phyloP scores from a whole-genome alignment of 768 basidiomycete species.

The Trametes elegans region DNA sequence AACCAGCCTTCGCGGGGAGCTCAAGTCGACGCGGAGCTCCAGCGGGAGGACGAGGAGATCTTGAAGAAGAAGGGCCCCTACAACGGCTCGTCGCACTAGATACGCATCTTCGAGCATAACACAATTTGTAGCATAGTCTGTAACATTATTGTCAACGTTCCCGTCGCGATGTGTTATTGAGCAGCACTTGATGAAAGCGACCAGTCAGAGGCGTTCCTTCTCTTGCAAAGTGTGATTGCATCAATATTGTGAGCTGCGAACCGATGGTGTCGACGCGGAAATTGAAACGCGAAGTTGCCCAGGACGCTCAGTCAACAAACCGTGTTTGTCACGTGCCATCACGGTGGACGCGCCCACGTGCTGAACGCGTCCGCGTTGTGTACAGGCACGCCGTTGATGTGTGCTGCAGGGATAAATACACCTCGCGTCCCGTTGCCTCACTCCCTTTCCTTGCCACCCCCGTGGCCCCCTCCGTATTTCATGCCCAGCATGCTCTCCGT shows the following conservation, averaged over 20 bases:
- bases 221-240: too few relatives aligned
- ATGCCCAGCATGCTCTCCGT: not conserved
- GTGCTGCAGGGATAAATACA: conserved; percentile 16
- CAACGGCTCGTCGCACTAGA: conserved; percentile 14
- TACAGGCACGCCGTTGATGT: conserved; percentile 14
- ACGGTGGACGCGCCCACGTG: conserved; percentile 17
- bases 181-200: too few relatives aligned
- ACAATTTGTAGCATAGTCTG: not conserved
- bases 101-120: not conserved
- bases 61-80: conserved; percentile 41
- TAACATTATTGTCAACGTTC: not conserved
- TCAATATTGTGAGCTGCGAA: too few relatives aligned
- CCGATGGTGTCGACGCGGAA: too few relatives aligned
- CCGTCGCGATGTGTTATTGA: too few relatives aligned
- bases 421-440: conserved; percentile 3
- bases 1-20: conserved; percentile 59
- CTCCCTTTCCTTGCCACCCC: not conserved
- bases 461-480: not conserved
- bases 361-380: conserved; percentile 14
- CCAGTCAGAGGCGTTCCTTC: too few relatives aligned
- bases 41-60: conserved; percentile 48
- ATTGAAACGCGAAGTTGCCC: not conserved
- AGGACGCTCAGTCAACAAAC: conserved; percentile 14
- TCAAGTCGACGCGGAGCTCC: conserved; percentile 54
- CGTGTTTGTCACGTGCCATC: conserved; percentile 11